phyloP scores from a whole-genome alignment of 441 rosid genomes.

The Brassica balearica region DNA sequence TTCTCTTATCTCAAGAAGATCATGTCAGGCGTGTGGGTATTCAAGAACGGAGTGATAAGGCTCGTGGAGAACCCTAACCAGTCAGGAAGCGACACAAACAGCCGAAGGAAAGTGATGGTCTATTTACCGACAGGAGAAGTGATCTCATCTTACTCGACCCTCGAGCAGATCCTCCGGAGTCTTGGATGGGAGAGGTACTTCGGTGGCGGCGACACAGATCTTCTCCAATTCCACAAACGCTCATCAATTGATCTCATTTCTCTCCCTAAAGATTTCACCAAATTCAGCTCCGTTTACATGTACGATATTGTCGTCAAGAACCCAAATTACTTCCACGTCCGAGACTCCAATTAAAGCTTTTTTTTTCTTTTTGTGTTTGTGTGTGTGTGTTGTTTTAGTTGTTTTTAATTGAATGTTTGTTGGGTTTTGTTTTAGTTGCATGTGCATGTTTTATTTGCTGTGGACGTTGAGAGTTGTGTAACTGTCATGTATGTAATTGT shows the following conservation, averaged over 20 bases:
- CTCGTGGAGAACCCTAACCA: conserved; percentile 66
- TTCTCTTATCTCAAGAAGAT: conserved; percentile 12
- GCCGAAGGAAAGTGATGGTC: conserved; percentile 67
- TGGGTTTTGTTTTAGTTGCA: conserved; percentile 31
- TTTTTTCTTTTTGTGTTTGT: background rate
- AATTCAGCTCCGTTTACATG: conserved; percentile 85
- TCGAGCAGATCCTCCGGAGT: conserved; percentile 65
- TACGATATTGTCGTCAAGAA: conserved; percentile 89
- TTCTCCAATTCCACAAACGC: conserved; percentile 82
- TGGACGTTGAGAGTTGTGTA: conserved; percentile 21
- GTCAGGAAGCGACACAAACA: conserved; percentile 43
- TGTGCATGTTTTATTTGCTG: conserved; percentile 31
- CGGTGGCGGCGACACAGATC: conserved; percentile 63
- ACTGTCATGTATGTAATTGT: conserved; percentile 11
- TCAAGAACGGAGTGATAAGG: conserved; percentile 72
- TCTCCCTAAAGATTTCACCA: conserved; percentile 83
- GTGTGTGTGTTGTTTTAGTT: conserved; percentile 28
- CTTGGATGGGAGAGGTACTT: conserved; percentile 96
- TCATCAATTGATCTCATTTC: conserved; percentile 91
- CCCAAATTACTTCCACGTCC: conserved; percentile 82
- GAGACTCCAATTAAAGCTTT: conserved; percentile 51
- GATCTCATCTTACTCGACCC: conserved; percentile 65
- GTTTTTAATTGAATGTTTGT: background rate
- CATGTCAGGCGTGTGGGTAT: conserved; percentile 92
- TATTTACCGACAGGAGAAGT: conserved; percentile 74